phyloP scores from a whole-genome alignment of 176 grass and related monocot genomes.

The Phoenix dactylifera region DNA sequence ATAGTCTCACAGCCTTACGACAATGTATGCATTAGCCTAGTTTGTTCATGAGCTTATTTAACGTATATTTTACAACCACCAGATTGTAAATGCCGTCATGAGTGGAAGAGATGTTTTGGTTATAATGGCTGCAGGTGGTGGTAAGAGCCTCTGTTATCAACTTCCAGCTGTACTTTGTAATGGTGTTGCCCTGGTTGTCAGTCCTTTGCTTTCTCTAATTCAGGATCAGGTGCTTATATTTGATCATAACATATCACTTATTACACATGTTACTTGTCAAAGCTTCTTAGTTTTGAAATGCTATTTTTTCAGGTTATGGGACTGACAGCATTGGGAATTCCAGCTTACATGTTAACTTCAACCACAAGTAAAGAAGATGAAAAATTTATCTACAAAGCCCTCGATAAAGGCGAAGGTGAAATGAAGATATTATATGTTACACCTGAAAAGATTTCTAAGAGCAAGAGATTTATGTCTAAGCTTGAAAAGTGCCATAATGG shows the following conservation, averaged over 20 bases:
- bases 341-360: conserved; percentile 81
- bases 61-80: conserved; percentile 1
- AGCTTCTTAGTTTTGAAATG: conserved; percentile 14
- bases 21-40: background rate
- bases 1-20: too few relatives aligned
- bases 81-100: conserved; percentile 96
- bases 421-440: conserved; percentile 94
- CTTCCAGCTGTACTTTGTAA: conserved; percentile 64
- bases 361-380: conserved; percentile 73
- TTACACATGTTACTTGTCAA: background rate
- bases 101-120: conserved; percentile 81
- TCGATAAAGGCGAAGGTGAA: conserved; percentile 80
- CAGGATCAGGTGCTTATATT: conserved; percentile 59
- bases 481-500: conserved; percentile 92
- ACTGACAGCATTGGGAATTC: conserved; percentile 76
- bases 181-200: conserved; percentile 73
- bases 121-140: conserved; percentile 95
- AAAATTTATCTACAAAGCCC: conserved; percentile 71
- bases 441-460: conserved; percentile 93
- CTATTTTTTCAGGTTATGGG: conserved; percentile 66
- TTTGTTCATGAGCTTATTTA: conserved; percentile 11
- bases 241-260: background rate
- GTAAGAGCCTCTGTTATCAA: conserved; percentile 92
- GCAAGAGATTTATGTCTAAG: conserved; percentile 98
- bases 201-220: conserved; percentile 83